A percentile compares a stretch with the other conserved stretches of the same genome.
Conservation (phyloP, 805 yeast genomes). For the Diddensiella transvaalensis region DNA sequence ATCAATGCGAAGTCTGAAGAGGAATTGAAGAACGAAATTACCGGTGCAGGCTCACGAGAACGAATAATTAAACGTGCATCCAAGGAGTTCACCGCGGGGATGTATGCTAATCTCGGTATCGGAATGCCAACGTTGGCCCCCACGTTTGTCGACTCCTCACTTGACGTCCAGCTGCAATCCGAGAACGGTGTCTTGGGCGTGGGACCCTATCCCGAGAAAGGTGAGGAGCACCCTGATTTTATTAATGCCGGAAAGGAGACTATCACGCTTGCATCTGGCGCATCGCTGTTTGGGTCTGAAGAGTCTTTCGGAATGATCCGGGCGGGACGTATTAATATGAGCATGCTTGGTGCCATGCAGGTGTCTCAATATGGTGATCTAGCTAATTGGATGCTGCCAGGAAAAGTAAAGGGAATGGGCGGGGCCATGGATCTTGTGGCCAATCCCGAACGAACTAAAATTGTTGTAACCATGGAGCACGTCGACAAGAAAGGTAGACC, state of each 20-base stretch:
- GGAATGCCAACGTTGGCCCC: slow-evolving; percentile 46
- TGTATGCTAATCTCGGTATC: slow-evolving; percentile 41
- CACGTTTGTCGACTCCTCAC: slow-evolving; percentile 32
- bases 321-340: slow-evolving; percentile 39
- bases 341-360: slow-evolving; percentile 44
- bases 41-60: slow-evolving; percentile 27
- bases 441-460: slow-evolving; percentile 39
- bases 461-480: slow-evolving; percentile 44
- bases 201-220: slow-evolving; percentile 38
- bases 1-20: slow-evolving; percentile 20
- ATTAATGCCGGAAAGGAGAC: slow-evolving; percentile 48
- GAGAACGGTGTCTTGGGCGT: slow-evolving; percentile 45
- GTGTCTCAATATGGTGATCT: slow-evolving; percentile 42
- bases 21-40: slow-evolving; percentile 7
- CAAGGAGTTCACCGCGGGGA: slow-evolving; percentile 39
- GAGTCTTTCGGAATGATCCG: slow-evolving; percentile 46
- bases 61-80: slow-evolving; percentile 41
- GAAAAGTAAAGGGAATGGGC: slow-evolving; percentile 46
- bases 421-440: slow-evolving; percentile 49
- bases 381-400: slow-evolving; percentile 47
- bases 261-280: slow-evolving; percentile 40
- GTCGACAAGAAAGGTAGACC: slow-evolving; percentile 43
- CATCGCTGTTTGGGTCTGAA: slow-evolving; percentile 43
- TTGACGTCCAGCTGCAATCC: slow-evolving; percentile 40
- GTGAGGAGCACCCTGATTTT: slow-evolving; percentile 43